phyloP scores from a whole-genome alignment of 345 rosid species.

The Hibiscus mutabilis region DNA sequence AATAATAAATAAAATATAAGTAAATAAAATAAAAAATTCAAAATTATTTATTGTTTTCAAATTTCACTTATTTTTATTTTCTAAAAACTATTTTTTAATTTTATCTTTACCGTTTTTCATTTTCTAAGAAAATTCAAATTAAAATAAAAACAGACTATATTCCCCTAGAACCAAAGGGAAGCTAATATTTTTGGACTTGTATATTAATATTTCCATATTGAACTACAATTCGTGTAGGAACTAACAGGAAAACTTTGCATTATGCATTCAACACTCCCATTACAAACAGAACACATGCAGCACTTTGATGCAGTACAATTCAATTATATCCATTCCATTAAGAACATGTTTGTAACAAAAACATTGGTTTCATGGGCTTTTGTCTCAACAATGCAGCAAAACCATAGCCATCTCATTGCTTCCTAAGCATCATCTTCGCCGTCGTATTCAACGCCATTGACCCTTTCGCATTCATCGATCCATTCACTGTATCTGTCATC shows the following conservation, averaged over 20 bases:
- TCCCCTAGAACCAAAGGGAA: too few species aligned
- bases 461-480: slow-evolving; percentile 93
- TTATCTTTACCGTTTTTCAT: too few species aligned
- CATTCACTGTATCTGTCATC: slow-evolving; percentile 74
- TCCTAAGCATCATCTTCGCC: slow-evolving; percentile 22
- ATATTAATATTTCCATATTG: too few species aligned
- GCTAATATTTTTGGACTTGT: too few species aligned
- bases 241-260: neutral
- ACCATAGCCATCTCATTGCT: neutral
- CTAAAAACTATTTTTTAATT: too few species aligned
- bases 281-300: neutral
- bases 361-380: neutral
- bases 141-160: too few species aligned
- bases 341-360: neutral
- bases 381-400: neutral
- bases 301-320: neutral
- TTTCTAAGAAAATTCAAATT: too few species aligned
- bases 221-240: neutral
- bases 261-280: neutral
- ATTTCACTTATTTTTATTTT: too few species aligned
- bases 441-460: slow-evolving; percentile 54
- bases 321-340: neutral
- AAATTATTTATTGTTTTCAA: too few species aligned
- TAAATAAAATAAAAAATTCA: too few species aligned
- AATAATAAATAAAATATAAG: too few species aligned